Evolutionary conservation across 805 yeast genomes (phyloP).

Genomic region (Ogataea haglerorum): DNA sequence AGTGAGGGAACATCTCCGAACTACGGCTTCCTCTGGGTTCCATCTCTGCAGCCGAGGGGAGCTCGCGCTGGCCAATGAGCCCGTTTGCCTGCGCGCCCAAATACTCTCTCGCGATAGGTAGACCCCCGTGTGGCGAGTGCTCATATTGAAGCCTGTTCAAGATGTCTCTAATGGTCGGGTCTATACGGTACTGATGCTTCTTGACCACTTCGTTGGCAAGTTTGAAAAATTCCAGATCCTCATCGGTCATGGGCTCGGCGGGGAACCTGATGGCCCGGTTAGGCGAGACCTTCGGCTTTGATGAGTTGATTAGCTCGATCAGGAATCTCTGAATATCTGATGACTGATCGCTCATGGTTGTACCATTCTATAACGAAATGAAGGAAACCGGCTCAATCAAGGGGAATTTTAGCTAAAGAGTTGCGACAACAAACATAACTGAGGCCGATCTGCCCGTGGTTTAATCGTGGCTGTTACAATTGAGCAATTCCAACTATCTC

Average conservation of each 20-base stretch:
- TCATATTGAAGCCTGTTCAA: constrained; percentile 57
- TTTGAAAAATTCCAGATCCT: constrained; percentile 52
- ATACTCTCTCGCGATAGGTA: constrained; percentile 32
- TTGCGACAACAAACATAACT: neutral
- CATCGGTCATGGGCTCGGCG: constrained; percentile 34
- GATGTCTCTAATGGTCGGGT: constrained; percentile 62
- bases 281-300: constrained; percentile 27
- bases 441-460: neutral
- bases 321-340: constrained; percentile 23
- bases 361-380: neutral
- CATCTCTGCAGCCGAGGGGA: neutral
- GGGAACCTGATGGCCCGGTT: constrained; percentile 19
- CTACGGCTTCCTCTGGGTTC: constrained; percentile 4
- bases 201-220: constrained; percentile 61
- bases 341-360: constrained; percentile 9
- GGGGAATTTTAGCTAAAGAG: neutral
- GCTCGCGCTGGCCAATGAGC: constrained; percentile 9
- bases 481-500: constrained; percentile 8
- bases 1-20: constrained; percentile 11
- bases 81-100: constrained; percentile 5
- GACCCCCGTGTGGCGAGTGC: constrained; percentile 56
- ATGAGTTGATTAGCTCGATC: constrained; percentile 27
- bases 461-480: constrained; percentile 6
- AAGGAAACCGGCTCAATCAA: neutral
- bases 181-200: constrained; percentile 42